A percentile compares a stretch with the other conserved stretches of the same genome.
These are phyloP conservation scores for Talaromyces albobiverticillius DNA, from an alignment of 2,329 filamentous ascomycete species.

Conservation along the genomic window DNA sequence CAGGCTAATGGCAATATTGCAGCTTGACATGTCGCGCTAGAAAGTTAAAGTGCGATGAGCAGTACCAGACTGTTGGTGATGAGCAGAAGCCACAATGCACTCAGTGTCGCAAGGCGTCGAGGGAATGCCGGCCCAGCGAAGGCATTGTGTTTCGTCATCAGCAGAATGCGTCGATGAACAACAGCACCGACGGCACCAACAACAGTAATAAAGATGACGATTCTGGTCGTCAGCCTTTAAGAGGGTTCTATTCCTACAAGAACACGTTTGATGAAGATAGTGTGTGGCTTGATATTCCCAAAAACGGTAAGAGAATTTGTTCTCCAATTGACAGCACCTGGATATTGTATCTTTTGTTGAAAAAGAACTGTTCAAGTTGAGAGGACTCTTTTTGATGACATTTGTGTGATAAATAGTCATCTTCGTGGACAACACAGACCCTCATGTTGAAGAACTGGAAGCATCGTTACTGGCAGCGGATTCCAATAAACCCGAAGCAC, in stretches of 20 bases:
- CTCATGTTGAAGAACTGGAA: constrained; percentile 54
- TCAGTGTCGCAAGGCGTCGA: constrained; percentile 59
- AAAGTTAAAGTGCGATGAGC: constrained; percentile 64
- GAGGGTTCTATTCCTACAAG: constrained; percentile 64
- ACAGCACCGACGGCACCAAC: constrained; percentile 16
- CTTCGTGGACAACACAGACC: constrained; percentile 62
- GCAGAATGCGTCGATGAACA: constrained; percentile 67
- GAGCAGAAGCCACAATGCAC: constrained; percentile 60
- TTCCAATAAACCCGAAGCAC: constrained; percentile 26
- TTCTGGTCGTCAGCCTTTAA: constrained; percentile 45
- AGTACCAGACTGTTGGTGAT: constrained; percentile 37
- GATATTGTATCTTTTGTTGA: background rate
- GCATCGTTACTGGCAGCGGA: constrained; percentile 31
- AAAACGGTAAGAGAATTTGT: constrained; percentile 45
- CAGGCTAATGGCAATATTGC: background rate
- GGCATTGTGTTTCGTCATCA: constrained; percentile 66
- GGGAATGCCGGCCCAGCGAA: constrained; percentile 60
- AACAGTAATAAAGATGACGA: constrained; percentile 37
- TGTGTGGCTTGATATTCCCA: constrained; percentile 62
- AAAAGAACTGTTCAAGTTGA: background rate
- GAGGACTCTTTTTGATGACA: background rate
- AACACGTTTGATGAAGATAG: constrained; percentile 61
- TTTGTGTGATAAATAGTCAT: constrained; percentile 43
- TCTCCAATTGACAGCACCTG: background rate
- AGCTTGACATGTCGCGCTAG: constrained; percentile 58